Base-by-base conservation (phyloP, 2,329 filamentous ascomycete species). In the Periconia digitata region DNA sequence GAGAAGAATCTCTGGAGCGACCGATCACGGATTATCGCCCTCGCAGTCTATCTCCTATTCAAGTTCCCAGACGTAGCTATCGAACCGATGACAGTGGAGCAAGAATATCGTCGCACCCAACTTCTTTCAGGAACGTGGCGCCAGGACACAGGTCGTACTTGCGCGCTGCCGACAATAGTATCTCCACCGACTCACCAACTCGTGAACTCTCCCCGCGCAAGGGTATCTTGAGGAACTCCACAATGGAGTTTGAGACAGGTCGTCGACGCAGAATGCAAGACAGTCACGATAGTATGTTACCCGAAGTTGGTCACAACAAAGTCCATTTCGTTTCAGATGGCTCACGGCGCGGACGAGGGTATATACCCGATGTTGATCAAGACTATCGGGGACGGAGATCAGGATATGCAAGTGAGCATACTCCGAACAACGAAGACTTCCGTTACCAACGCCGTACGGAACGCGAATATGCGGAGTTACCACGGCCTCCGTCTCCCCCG, bases 291-390 rank as follows among this genome's bases (percentile, higher is more conserved):
- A 66, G 63, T 44, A 64, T 55, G 18, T 46, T 49, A 15, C 66
- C 65, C n/a, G 64, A 69, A 50, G 46, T 66, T 2, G 66, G 60
- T 18, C 59, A 59, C 1, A 58, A 59, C 16, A 56, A 57, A 36
- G 68, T 71, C 15, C 65, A 63, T 16, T 71, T 70, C 38, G 54
- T 46, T 22, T 22, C 54, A n/a, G 51, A 60, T 17, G 36, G 32
- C 6, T 18, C 29, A 20, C 15, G 46, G 29, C 42, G 36, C 34
- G 42, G 49, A 20, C 46, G 47, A 2, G 40, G 36, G 34, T 38
- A 18, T 17, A 37, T n/a, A 3, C 16, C 38, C 6, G 50, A 55
- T 8, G 17, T 24, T 5, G 24, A 37, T 10, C 27, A 36, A n/a
- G 45, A 44, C 29, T 41, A 29, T n/a, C 18, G 16, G 15, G 23